Base-by-base conservation (phyloP, 495 filamentous ascomycete genomes). In the Viridothelium virens region DNA sequence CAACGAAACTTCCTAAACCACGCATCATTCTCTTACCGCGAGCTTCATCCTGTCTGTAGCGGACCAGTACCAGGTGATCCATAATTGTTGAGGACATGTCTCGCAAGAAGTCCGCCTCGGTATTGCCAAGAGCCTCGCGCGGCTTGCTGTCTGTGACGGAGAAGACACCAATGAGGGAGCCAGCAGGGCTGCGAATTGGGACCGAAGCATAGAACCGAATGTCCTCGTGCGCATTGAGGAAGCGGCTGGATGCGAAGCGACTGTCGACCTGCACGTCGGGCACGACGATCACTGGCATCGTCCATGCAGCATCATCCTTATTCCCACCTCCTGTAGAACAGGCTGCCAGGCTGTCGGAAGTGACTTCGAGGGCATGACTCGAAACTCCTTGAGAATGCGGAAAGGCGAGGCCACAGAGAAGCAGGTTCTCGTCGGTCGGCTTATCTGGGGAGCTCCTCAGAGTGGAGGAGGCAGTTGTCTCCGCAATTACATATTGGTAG, bases 71-170 rank as follows among this genome's bases (percentile, higher is more conserved):
- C 0, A 82, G 74, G 67, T 82, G 77, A 38, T 71, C 72, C 79
- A 80, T 79, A 63, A 82, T 75, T 47, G 77, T 74, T 33, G 65
- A 63, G 11, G 76, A 74, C 63, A 80, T 79, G 63, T 80, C 79
- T 62, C 69, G 66, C 67, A 82, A 59, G 66, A 79, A 76, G 50
- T 66, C 62, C 1, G 76, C 70, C 9, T 71, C 71, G 33, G 74
- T 72, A n/a, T 77, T 68, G 56, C 68, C 70, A 53, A 79, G 75
- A 16, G 63, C 70, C 1, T 77, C 75, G 1, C 68, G 50, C 9
- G 34, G 50, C 38, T 38, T 14, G 38, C 70, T 65, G 64, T 73
- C 67, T 5, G 71, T 63, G 18, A 66, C 56, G 53, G 70, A 73
- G 48, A 63, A 71, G 34, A 67, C 68, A 2, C 71, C 71, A 38